A percentile compares a stretch with the other conserved stretches of the same genome.
Evolutionary conservation across 2,329 filamentous ascomycete species (phyloP).

Genomic region (Esteya vermicola): DNA sequence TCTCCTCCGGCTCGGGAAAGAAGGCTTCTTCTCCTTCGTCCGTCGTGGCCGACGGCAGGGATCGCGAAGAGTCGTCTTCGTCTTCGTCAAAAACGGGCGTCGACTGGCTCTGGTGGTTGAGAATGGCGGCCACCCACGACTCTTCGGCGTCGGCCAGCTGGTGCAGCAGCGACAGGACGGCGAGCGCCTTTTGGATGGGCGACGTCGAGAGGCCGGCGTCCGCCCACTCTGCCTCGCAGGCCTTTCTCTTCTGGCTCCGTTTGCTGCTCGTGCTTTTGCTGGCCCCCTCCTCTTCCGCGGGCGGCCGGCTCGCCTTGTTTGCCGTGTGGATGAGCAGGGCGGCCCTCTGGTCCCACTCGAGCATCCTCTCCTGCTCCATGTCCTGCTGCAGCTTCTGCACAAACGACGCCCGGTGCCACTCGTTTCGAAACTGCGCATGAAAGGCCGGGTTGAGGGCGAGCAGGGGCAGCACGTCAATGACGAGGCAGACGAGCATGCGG

Average conservation of each 20-base stretch:
- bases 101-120: background rate
- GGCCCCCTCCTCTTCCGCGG: too few relatives aligned
- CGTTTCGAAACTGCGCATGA: slow-evolving; percentile 4
- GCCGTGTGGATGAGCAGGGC: too few relatives aligned
- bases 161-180: background rate
- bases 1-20: background rate
- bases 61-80: background rate
- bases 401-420: slow-evolving; percentile 6
- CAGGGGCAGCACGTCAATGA: slow-evolving; percentile 12
- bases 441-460: slow-evolving; percentile 13
- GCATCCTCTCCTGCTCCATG: too few relatives aligned
- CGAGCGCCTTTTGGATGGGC: background rate
- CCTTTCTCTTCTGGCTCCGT: background rate
- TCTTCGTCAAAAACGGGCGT: background rate
- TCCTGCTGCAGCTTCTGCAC: background rate
- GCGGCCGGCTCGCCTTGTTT: too few relatives aligned
- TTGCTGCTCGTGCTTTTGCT: too few relatives aligned
- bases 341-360: too few relatives aligned
- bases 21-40: background rate
- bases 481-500: slow-evolving; percentile 12
- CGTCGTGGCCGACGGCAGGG: too few relatives aligned
- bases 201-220: too few relatives aligned
- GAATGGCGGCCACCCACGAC: background rate
- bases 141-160: background rate
- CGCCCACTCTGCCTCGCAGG: background rate